phyloP scores from a whole-genome alignment of 2,329 filamentous ascomycete genomes.

The Ceratocystis destructans region DNA sequence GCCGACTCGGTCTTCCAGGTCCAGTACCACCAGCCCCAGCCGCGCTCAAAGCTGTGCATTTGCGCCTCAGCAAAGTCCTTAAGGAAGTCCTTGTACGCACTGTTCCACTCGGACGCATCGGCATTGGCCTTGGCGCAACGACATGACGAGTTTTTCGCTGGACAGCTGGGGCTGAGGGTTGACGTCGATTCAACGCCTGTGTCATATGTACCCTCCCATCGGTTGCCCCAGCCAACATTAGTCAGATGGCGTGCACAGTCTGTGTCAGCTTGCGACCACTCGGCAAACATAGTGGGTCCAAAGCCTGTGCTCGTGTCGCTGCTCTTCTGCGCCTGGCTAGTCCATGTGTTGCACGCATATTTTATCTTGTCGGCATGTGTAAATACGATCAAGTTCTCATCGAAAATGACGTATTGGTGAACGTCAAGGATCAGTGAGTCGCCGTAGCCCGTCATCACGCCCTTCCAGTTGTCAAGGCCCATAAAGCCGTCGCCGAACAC shows the following conservation, averaged over 20 bases:
- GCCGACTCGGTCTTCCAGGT: slow-evolving; percentile 86
- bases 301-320: slow-evolving; percentile 67
- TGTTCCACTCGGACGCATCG: slow-evolving; percentile 51
- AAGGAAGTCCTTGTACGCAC: slow-evolving; percentile 71
- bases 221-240: slow-evolving; percentile 73
- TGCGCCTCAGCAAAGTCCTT: slow-evolving; percentile 87
- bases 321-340: slow-evolving; percentile 57
- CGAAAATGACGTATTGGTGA: slow-evolving; percentile 98
- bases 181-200: slow-evolving; percentile 48
- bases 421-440: slow-evolving; percentile 73
- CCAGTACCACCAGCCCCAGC: slow-evolving; percentile 99
- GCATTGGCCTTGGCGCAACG: slow-evolving; percentile 65
- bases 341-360: slow-evolving; percentile 82
- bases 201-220: slow-evolving; percentile 80
- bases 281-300: slow-evolving; percentile 85
- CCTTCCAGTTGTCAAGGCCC: slow-evolving; percentile 82
- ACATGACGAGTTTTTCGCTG: slow-evolving; percentile 50
- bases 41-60: slow-evolving; percentile 85
- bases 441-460: slow-evolving; percentile 56
- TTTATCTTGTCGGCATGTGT: slow-evolving; percentile 72
- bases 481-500: slow-evolving; percentile 94
- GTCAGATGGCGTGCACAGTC: slow-evolving; percentile 82
- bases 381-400: slow-evolving; percentile 68
- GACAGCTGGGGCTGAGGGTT: slow-evolving; percentile 61
- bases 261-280: slow-evolving; percentile 96